A percentile compares a stretch with the other conserved stretches of the same genome.
phyloP scores from a whole-genome alignment of 371 early-diverging fungal species.

The Lichtheimia corymbifera region DNA sequence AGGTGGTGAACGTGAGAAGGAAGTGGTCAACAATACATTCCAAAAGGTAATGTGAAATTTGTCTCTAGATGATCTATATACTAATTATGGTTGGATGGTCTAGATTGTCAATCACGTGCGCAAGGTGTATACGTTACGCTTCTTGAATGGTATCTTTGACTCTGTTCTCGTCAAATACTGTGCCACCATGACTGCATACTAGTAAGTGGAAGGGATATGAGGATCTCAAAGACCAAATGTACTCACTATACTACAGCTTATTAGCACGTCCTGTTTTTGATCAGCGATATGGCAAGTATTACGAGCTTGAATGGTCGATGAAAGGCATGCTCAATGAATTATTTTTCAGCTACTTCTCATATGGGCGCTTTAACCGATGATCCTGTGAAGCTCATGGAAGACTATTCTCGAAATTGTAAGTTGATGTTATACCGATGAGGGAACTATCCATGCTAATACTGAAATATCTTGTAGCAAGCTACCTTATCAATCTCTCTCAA shows the following conservation, averaged over 20 bases:
- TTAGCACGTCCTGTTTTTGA: constrained; percentile 83
- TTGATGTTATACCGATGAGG: neutral
- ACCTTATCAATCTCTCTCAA: constrained; percentile 84
- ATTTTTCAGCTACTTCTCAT: constrained; percentile 45
- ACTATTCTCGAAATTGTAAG: constrained; percentile 82
- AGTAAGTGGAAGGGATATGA: constrained; percentile 42
- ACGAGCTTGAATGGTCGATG: too few species aligned
- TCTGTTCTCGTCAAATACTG: constrained; percentile 87
- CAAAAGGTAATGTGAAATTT: constrained; percentile 33
- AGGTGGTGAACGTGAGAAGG: constrained; percentile 75
- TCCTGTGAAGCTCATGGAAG: constrained; percentile 85
- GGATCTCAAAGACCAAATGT: neutral
- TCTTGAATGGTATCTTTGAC: constrained; percentile 80
- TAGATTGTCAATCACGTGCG: constrained; percentile 78
- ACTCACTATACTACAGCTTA: constrained; percentile 34
- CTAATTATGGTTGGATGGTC: neutral
- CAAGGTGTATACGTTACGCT: constrained; percentile 72
- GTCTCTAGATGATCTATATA: neutral
- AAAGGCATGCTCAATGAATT: too few species aligned
- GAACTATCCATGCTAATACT: neutral
- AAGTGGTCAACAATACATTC: constrained; percentile 71
- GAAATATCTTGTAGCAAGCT: constrained; percentile 57
- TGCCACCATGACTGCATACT: constrained; percentile 87
- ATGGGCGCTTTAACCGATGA: constrained; percentile 61
- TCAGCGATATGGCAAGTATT: constrained; percentile 51